Conservation (phyloP, 1,139 yeast genomes). For the Suhomyces terraborum region DNA sequence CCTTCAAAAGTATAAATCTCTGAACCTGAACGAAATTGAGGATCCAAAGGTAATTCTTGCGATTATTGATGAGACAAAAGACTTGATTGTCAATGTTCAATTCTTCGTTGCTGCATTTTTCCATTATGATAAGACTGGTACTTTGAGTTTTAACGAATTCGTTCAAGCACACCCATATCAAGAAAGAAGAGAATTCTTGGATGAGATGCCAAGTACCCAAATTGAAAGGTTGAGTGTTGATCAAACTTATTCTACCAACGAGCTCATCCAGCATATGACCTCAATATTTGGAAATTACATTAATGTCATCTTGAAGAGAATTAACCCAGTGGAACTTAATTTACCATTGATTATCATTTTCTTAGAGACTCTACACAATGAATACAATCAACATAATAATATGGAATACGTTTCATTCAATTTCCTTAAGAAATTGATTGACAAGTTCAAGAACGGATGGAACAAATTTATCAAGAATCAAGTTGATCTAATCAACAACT, state of each 20-base stretch:
- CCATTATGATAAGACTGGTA: constrained; percentile 52
- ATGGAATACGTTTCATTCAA: constrained; percentile 65
- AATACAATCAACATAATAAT: constrained; percentile 34
- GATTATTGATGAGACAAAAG: constrained; percentile 38
- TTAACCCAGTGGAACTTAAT: constrained; percentile 41
- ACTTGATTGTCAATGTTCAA: constrained; percentile 53
- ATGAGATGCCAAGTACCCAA: constrained; percentile 23
- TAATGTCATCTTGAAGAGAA: constrained; percentile 37
- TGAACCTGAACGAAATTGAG: constrained; percentile 31
- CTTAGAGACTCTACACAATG: constrained; percentile 43
- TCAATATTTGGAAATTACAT: constrained; percentile 55
- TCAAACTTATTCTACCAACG: constrained; percentile 50
- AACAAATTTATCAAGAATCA: constrained; percentile 57
- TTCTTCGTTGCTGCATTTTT: constrained; percentile 65
- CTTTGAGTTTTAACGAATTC: constrained; percentile 50
- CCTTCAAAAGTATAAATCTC: constrained; percentile 16
- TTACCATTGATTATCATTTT: constrained; percentile 41
- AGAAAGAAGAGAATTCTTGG: constrained; percentile 33
- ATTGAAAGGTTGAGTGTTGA: constrained; percentile 18
- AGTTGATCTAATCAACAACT: constrained; percentile 53
- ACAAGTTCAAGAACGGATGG: constrained; percentile 61
- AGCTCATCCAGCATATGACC: constrained; percentile 52
- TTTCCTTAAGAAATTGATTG: constrained; percentile 52
- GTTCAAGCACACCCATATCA: constrained; percentile 43
- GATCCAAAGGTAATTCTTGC: constrained; percentile 48